Evolutionary conservation across 257 asterid species (phyloP).

Genomic region (Solanum boliviense): DNA sequence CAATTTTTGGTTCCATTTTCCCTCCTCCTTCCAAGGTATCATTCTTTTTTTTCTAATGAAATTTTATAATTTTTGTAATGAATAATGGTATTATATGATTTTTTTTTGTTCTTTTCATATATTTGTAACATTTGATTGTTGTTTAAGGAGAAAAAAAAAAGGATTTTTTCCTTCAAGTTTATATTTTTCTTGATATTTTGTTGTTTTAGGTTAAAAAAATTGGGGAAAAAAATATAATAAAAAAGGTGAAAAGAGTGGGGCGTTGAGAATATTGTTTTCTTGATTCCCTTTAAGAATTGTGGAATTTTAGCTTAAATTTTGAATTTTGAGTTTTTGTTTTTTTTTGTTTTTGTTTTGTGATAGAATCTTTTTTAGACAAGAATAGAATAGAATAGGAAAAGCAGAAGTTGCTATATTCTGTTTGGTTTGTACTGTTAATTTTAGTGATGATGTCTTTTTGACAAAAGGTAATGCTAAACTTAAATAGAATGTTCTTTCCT

Average conservation of each 20-base stretch:
- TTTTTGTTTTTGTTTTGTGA: neutral
- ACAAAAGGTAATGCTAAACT: neutral
- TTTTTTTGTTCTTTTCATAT: neutral
- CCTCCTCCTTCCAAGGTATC: slow-evolving; percentile 57
- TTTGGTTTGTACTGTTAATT: neutral
- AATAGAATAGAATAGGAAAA: neutral
- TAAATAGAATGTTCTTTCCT: neutral
- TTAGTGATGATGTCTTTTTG: neutral
- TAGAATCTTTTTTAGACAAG: neutral
- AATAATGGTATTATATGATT: neutral
- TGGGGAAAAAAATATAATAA: neutral
- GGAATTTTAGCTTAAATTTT: neutral
- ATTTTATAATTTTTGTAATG: neutral
- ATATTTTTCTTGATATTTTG: neutral
- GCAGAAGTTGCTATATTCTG: neutral
- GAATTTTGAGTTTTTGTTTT: neutral
- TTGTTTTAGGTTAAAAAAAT: neutral
- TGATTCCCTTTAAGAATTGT: neutral
- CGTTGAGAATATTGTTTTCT: neutral
- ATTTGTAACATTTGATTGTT: neutral
- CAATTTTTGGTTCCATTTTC: slow-evolving; percentile 54
- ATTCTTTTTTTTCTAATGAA: neutral
- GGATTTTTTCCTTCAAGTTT: neutral
- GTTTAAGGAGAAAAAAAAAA: neutral
- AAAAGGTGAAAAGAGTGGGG: neutral